Evolutionary conservation across 805 yeast genomes (phyloP), one percentile per base, ranked within the genome.

Genomic region (Dipodascopsis tothii): DNA sequence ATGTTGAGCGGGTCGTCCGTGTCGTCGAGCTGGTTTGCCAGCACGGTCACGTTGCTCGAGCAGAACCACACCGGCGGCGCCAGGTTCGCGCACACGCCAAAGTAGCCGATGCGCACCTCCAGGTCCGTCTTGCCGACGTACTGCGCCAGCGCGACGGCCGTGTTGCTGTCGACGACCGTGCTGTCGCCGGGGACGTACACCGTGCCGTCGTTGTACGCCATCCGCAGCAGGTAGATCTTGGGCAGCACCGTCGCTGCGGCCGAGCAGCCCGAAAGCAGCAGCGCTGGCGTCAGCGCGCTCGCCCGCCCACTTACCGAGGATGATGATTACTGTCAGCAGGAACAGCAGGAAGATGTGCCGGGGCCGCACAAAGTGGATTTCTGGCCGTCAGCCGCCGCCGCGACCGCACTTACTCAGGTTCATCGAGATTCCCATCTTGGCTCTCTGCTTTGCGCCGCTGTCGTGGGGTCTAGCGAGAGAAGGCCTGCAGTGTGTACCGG

Each of bases 191-290:
- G 18, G 20, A 33, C 30, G 25, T 42, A 47, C 17, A 49, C 43
- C 4, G 37, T 38, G 9, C 53, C 53, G 35, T 18, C 46, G 35
- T 49, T 47, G 35, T 49, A 49, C 17, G 47, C 53, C n/a, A 47
- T 25, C 7, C 37, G 39, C 7, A 45, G 35, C 16, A 49, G 45
- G 22, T 43, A 49, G 18, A 49, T 47, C 9, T 36, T 40, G 11
- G 47, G 40, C 30, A 49, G 33, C 9, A 40, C 30, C 18, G 46
- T 33, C 2, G 42, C 19, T 2, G 53, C 37, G 4, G 52, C 33
- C 4, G 51, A 46, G 32, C 53, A 49, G 33, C 51, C 53, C 9
- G 51, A 48, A 16, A 49, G 39, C 4, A 49, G 20, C 28, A 49
- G 40, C 2, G 52, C 52, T 45, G 35, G n/a, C 11, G 33, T 41